Base-by-base conservation (phyloP, 2,329 filamentous ascomycete genomes). In the Exophiala viscosa region DNA sequence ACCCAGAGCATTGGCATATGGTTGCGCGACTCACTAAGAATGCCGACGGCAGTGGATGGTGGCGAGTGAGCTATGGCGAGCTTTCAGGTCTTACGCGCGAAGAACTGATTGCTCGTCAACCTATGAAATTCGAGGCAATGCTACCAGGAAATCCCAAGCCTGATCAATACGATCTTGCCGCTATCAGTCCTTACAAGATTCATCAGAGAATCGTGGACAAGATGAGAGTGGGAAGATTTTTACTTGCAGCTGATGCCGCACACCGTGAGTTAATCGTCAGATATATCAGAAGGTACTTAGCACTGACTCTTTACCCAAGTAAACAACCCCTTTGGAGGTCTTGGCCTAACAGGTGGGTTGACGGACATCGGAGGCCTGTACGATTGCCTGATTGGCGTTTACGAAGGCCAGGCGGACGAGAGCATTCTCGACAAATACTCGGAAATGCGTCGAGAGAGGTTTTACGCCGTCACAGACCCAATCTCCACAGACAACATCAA, bases 11-110 rank as follows among this genome's bases (percentile, higher is more conserved):
- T 61, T 85, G 80, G 66, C 72, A 81, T 69, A 83, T 85, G 81
- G 80, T 80, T 1, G 82, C 82, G 2, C 78, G 74, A 40, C 79
- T 86, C 55, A 81, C 77, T 0, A 69, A 68, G 3, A 80, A 84
- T 47, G 42, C 51, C 11, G 57, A 57, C 23, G 45, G 67, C 2
- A 80, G 84, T 46, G 80, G 80, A 0, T 67, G 85, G 15, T 86
- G 83, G 71, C 77, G 83, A 13, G 78, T 86, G 23, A 83, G 82
- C 0, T 86, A 86, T 60, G 82, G 81, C 47, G 83, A 86, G 59
- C 69, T 69, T 1, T 70, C 74, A 0, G 77, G 76, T 2, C 72
- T 85, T n/a, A 76, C 74, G 0, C 69, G 65, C 33, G 80, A 83
- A 11, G 72, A 85, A 63, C 73, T 82, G 52, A 66, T 73, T 33